Evolutionary conservation across 2,329 filamentous ascomycete species (phyloP).

Genomic region (Sporothrix mexicana): DNA sequence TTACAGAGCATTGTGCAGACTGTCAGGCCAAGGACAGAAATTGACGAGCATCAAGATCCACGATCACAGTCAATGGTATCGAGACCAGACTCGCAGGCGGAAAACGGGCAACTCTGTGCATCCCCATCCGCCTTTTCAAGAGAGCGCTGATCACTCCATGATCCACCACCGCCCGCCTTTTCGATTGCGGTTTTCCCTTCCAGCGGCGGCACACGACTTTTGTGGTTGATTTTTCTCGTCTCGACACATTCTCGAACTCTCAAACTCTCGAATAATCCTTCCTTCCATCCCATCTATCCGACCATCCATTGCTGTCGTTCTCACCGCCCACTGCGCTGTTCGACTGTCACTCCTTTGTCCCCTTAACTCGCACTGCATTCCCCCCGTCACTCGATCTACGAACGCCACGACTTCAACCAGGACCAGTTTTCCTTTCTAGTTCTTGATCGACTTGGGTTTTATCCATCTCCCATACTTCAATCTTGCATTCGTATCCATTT

Average conservation of each 20-base stretch:
- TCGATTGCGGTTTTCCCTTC: conserved; percentile 3
- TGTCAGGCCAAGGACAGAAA: background rate
- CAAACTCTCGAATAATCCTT: background rate
- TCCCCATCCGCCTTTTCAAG: background rate
- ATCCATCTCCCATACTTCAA: background rate
- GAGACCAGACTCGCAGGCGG: conserved; percentile 10
- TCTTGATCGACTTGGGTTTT: background rate
- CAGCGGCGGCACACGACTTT: conserved; percentile 13
- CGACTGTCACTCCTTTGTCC: conserved; percentile 24
- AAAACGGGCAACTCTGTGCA: conserved; percentile 18
- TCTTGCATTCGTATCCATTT: background rate
- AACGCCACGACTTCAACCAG: background rate
- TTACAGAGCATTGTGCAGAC: conserved; percentile 5
- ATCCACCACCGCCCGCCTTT: conserved; percentile 26
- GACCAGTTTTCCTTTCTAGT: background rate
- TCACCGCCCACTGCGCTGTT: background rate
- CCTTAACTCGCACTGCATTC: background rate
- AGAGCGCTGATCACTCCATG: conserved; percentile 26
- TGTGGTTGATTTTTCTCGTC: background rate
- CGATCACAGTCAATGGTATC: conserved; percentile 26
- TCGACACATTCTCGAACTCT: background rate
- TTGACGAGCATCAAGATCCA: conserved; percentile 7
- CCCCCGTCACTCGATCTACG: background rate
- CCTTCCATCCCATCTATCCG: conserved; percentile 14
- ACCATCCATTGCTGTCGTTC: background rate